Conservation (phyloP, 768 basidiomycete species). For the Tulasnella calospora region DNA sequence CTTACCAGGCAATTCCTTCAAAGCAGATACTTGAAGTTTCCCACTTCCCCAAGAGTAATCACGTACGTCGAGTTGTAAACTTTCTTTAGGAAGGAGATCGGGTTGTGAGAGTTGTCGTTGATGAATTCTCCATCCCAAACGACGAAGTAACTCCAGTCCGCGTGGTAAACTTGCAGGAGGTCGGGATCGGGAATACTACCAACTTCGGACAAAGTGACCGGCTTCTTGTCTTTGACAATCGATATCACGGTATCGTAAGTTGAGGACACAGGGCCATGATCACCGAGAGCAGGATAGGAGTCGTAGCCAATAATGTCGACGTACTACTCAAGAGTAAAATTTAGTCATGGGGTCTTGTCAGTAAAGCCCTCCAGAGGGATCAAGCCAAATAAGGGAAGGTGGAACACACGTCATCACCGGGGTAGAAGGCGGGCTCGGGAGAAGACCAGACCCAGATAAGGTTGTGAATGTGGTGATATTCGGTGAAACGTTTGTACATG, state of each 20-base stretch:
- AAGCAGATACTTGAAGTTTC: constrained; percentile 13
- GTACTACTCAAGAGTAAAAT: neutral
- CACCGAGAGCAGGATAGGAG: constrained; percentile 25
- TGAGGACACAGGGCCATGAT: constrained; percentile 25
- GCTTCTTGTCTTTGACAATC: constrained; percentile 24
- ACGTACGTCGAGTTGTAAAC: constrained; percentile 26
- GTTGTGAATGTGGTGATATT: constrained; percentile 27
- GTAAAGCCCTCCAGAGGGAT: neutral
- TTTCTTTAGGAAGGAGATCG: constrained; percentile 21
- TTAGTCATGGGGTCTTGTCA: neutral
- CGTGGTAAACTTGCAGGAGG: constrained; percentile 23
- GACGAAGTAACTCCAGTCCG: constrained; percentile 28
- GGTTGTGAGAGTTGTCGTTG: constrained; percentile 21
- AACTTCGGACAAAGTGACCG: constrained; percentile 25
- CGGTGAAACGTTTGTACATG: constrained; percentile 26
- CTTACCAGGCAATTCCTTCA: neutral
- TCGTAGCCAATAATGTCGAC: constrained; percentile 26
- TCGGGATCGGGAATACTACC: constrained; percentile 28
- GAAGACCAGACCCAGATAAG: constrained; percentile 28
- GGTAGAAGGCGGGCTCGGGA: constrained; percentile 22
- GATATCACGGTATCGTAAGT: constrained; percentile 12
- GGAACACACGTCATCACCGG: constrained; percentile 22
- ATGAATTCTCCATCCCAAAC: constrained; percentile 24
- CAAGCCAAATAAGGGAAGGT: neutral
- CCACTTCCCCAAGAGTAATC: constrained; percentile 18